Percentiles rank a stretch among this genome's conserved stretches.
Conservation (phyloP, 1,139 yeast genomes). For the Suhomyces coccinellae region DNA sequence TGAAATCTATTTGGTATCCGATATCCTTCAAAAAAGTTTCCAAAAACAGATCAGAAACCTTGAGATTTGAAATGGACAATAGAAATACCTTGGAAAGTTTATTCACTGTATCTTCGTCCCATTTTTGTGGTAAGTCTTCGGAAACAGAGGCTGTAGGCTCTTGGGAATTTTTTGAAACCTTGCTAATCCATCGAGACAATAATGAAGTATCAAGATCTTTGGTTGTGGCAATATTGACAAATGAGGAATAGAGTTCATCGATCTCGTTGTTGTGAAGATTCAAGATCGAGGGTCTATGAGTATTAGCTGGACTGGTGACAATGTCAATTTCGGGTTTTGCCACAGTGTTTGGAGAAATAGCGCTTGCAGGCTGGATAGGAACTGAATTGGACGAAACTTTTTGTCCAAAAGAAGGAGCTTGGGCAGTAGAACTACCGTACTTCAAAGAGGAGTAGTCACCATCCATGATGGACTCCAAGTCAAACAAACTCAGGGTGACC, state of each 20-base stretch:
- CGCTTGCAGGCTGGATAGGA: not conserved
- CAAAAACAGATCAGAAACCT: conserved; percentile 51
- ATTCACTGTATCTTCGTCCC: conserved; percentile 23
- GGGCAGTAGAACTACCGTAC: not conserved
- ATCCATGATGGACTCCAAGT: conserved; percentile 81
- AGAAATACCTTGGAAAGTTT: conserved; percentile 65
- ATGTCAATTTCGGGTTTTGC: conserved; percentile 5
- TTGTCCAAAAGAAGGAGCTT: not conserved
- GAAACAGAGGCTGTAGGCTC: not conserved
- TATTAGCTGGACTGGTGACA: conserved; percentile 4
- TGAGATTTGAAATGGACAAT: conserved; percentile 55
- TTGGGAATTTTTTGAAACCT: conserved; percentile 27
- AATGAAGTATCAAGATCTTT: conserved; percentile 47
- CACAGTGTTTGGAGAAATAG: conserved; percentile 1
- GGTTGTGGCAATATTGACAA: conserved; percentile 57
- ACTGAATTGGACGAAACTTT: not conserved
- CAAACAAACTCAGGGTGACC: conserved; percentile 74
- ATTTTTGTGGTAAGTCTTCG: not conserved
- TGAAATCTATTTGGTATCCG: conserved; percentile 43
- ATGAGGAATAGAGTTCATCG: conserved; percentile 68
- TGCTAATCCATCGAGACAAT: conserved; percentile 52
- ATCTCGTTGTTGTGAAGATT: conserved; percentile 39
- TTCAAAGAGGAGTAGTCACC: conserved; percentile 58
- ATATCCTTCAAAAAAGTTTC: conserved; percentile 46
- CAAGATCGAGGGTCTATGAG: conserved; percentile 17